These are phyloP conservation scores for Agaricus sinodeliciosus DNA, from an alignment of 768 basidiomycete species.

Conservation along the genomic window DNA sequence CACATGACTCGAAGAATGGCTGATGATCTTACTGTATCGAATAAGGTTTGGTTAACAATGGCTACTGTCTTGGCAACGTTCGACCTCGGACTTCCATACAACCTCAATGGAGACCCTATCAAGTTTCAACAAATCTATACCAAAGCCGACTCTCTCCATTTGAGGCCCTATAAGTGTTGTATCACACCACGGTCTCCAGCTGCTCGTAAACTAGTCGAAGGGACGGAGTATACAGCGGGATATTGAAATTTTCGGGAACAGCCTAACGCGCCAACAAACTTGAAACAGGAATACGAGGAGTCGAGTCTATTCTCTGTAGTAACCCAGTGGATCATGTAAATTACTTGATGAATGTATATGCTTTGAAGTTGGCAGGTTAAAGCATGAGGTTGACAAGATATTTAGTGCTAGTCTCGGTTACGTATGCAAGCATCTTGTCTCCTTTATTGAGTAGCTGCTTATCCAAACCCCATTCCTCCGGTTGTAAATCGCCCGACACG, in stretches of 20 bases:
- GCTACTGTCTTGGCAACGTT: slow-evolving; percentile 24
- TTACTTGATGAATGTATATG: too few species aligned
- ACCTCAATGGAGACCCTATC: slow-evolving; percentile 16
- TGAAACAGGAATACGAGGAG: too few species aligned
- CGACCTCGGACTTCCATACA: slow-evolving; percentile 18
- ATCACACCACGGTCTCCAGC: neutral
- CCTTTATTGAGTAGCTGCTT: too few species aligned
- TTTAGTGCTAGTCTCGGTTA: too few species aligned
- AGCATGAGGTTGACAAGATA: too few species aligned
- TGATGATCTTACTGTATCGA: neutral
- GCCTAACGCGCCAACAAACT: too few species aligned
- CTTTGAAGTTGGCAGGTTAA: too few species aligned
- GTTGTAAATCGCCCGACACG: too few species aligned
- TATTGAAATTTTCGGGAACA: neutral
- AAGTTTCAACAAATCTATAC: slow-evolving; percentile 15
- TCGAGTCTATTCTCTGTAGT: too few species aligned
- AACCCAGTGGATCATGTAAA: too few species aligned
- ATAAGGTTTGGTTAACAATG: slow-evolving; percentile 18
- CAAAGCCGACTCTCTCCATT: neutral
- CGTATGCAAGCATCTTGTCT: too few species aligned
- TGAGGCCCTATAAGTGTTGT: slow-evolving; percentile 4
- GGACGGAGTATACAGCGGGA: slow-evolving; percentile 2
- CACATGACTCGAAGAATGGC: neutral
- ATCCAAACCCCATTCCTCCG: too few species aligned
- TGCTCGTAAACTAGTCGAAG: neutral